phyloP scores from a whole-genome alignment of 139 green algal species.

The Tetradesmus obliquus region DNA sequence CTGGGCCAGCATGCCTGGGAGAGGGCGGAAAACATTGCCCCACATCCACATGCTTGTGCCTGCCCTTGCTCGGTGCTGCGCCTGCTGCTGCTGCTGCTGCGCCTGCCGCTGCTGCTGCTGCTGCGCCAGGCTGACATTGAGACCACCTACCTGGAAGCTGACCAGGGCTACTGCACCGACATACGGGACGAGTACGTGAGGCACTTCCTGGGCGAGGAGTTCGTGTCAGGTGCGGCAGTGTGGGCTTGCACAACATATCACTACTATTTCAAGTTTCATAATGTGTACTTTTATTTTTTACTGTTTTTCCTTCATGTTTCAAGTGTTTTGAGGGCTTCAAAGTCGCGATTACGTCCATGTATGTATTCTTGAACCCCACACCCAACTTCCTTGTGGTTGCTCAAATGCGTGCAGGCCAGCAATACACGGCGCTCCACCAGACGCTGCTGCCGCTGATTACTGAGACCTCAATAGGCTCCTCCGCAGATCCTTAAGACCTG shows the following conservation, averaged over 20 bases:
- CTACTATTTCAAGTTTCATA: background rate
- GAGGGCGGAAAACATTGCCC: no score
- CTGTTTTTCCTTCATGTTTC: background rate
- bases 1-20: no score
- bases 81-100: background rate
- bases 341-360: no score
- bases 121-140: slow-evolving; percentile 68
- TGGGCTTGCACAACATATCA: background rate
- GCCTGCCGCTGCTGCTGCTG: background rate
- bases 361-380: no score
- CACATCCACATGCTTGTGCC: no score
- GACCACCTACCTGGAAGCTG: slow-evolving; percentile 78
- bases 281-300: background rate
- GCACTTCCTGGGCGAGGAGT: slow-evolving; percentile 80
- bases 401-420: no score
- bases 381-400: no score
- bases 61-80: background rate
- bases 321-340: no score
- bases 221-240: slow-evolving; percentile 55
- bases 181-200: slow-evolving; percentile 79
- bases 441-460: background rate
- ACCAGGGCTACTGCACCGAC: slow-evolving; percentile 78
- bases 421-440: no score
- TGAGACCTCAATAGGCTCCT: no score
- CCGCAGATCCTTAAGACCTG: no score